phyloP scores from a whole-genome alignment of 805 yeast genomes.

The Candida bentonensis region DNA sequence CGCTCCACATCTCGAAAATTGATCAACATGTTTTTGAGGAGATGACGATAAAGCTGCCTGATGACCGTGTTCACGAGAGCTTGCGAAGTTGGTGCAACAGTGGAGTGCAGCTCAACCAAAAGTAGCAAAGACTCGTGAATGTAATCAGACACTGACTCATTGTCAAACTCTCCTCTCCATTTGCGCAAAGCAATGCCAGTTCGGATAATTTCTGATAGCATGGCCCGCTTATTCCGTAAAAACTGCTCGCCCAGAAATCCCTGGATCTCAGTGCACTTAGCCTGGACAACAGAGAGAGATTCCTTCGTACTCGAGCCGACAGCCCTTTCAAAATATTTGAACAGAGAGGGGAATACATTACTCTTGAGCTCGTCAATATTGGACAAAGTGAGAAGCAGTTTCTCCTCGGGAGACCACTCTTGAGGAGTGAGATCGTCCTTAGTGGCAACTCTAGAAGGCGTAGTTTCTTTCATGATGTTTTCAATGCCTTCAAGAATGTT shows the following conservation, averaged over 20 bases:
- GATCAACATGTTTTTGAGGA: slow-evolving; percentile 24
- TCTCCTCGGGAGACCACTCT: slow-evolving; percentile 34
- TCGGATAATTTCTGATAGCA: slow-evolving; percentile 26
- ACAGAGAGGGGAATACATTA: slow-evolving; percentile 32
- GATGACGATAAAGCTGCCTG: slow-evolving; percentile 30
- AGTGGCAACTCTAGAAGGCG: slow-evolving; percentile 22
- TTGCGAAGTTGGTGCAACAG: slow-evolving; percentile 34
- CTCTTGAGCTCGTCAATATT: slow-evolving; percentile 37
- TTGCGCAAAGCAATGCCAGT: slow-evolving; percentile 24
- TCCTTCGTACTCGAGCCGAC: slow-evolving; percentile 34
- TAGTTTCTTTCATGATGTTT: slow-evolving; percentile 4
- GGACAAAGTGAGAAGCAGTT: slow-evolving; percentile 37
- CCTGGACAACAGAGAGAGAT: slow-evolving; percentile 30
- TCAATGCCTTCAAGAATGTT: slow-evolving; percentile 19
- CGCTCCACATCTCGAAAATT: slow-evolving; percentile 30
- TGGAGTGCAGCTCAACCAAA: slow-evolving; percentile 38
- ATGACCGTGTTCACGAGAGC: slow-evolving; percentile 31
- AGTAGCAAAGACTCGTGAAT: slow-evolving; percentile 35
- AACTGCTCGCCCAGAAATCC: slow-evolving; percentile 39
- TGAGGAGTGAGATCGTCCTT: slow-evolving; percentile 26
- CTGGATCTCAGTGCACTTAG: slow-evolving; percentile 35
- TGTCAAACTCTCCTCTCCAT: slow-evolving; percentile 29
- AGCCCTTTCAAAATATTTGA: slow-evolving; percentile 35
- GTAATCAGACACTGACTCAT: slow-evolving; percentile 24
- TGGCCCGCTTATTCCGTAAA: slow-evolving; percentile 32